phyloP scores from a whole-genome alignment of 2,329 filamentous ascomycete genomes.

The Monilinia aucupariae region DNA sequence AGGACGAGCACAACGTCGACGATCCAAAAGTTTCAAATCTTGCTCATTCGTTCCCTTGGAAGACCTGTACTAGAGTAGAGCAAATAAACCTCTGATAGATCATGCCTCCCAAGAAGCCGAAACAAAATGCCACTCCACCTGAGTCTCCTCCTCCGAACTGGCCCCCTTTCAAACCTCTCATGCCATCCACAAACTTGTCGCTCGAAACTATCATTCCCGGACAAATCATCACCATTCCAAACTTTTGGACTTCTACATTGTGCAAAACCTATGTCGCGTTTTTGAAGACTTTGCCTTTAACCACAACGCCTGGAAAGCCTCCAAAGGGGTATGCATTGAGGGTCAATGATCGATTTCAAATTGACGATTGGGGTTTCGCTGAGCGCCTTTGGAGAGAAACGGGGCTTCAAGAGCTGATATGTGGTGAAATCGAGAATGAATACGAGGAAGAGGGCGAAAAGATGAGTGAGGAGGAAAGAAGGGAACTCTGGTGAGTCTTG shows the following conservation, averaged over 20 bases:
- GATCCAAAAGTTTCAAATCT: neutral
- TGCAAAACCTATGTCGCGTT: conserved; percentile 62
- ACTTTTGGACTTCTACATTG: conserved; percentile 55
- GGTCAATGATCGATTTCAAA: conserved; percentile 84
- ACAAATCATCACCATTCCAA: conserved; percentile 59
- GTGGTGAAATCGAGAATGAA: conserved; percentile 23
- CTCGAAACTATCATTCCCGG: conserved; percentile 46
- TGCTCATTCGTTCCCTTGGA: neutral
- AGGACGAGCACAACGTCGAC: neutral
- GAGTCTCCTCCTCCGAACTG: conserved; percentile 44
- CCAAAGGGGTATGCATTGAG: conserved; percentile 65
- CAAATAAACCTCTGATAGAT: neutral
- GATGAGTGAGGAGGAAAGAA: conserved; percentile 29
- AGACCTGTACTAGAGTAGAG: neutral
- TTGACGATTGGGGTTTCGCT: conserved; percentile 71
- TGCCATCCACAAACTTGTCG: conserved; percentile 50
- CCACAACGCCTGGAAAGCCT: conserved; percentile 59
- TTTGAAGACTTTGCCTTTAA: conserved; percentile 51
- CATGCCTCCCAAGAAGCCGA: conserved; percentile 25
- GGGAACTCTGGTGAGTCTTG: conserved; percentile 30
- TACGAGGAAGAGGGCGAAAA: conserved; percentile 27
- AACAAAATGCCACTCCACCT: conserved; percentile 14
- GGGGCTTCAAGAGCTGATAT: conserved; percentile 54
- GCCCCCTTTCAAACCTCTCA: conserved; percentile 54
- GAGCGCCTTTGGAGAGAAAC: conserved; percentile 71